Percentiles rank a stretch among this genome's conserved stretches.
phyloP scores from a whole-genome alignment of 108 stramenopile genomes.

The Cyclotella choctawhatcheeana region DNA sequence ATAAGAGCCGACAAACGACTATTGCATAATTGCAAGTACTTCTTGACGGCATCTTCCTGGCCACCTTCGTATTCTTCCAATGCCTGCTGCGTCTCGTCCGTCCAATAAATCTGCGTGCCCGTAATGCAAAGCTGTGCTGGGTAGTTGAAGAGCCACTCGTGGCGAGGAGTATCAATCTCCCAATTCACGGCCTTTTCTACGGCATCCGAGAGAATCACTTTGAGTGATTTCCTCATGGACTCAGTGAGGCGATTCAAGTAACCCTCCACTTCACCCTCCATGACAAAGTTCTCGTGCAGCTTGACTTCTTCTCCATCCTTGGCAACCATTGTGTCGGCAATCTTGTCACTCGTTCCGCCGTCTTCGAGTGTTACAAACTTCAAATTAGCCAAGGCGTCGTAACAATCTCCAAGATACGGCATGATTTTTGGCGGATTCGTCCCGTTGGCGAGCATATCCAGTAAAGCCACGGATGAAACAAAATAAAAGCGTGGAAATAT shows the following conservation, averaged over 20 bases:
- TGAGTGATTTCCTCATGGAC: conserved; percentile 81
- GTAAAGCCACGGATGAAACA: conserved; percentile 86
- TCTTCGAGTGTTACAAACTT: conserved; percentile 67
- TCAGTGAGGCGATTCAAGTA: conserved; percentile 89
- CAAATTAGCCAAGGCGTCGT: conserved; percentile 83
- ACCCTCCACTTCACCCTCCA: conserved; percentile 88
- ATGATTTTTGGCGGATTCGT: conserved; percentile 90
- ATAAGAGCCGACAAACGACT: conserved; percentile 74
- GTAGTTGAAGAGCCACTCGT: conserved; percentile 91
- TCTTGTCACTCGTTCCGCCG: conserved; percentile 53
- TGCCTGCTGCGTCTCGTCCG: conserved; percentile 89
- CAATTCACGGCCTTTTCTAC: conserved; percentile 88
- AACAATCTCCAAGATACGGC: conserved; percentile 92
- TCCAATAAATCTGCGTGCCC: conserved; percentile 93
- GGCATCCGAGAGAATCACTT: conserved; percentile 74
- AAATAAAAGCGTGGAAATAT: conserved; percentile 95
- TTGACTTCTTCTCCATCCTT: conserved; percentile 84
- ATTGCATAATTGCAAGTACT: conserved; percentile 79
- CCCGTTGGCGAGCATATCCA: conserved; percentile 93
- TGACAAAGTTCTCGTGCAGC: conserved; percentile 70
- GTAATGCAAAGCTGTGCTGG: conserved; percentile 91
- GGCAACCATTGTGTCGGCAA: conserved; percentile 81
- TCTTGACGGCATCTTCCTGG: conserved; percentile 91
- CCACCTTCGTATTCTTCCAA: conserved; percentile 90
- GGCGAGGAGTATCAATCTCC: conserved; percentile 88